phyloP scores from a whole-genome alignment of 495 filamentous ascomycete genomes.

The Parathielavia hyrcaniae region DNA sequence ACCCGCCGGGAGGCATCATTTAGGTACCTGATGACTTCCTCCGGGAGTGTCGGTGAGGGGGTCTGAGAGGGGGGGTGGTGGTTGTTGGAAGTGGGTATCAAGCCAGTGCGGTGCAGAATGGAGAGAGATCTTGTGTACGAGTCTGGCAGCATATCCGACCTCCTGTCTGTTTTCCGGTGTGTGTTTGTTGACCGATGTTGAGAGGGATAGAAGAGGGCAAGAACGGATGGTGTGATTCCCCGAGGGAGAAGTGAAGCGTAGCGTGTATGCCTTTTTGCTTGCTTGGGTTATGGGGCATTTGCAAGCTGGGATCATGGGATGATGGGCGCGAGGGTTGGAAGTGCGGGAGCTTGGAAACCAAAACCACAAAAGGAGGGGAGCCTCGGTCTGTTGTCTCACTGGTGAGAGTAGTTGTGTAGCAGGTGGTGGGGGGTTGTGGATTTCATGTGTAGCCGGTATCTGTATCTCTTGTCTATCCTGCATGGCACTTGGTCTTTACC shows the following conservation, averaged over 20 bases:
- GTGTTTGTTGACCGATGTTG: too few species aligned
- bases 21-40: conserved; percentile 41
- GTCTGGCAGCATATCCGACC: too few species aligned
- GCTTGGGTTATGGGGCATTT: neutral
- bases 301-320: neutral
- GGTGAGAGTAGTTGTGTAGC: neutral
- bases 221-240: too few species aligned
- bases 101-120: too few species aligned
- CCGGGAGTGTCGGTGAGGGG: conserved; percentile 41
- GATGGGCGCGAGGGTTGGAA: neutral
- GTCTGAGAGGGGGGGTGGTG: neutral
- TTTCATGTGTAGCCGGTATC: neutral
- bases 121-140: neutral
- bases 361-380: conserved; percentile 1
- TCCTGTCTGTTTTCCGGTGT: too few species aligned
- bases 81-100: neutral
- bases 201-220: too few species aligned
- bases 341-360: neutral
- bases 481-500: neutral
- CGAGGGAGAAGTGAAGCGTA: too few species aligned
- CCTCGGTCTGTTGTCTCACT: neutral
- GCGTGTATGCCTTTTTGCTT: too few species aligned
- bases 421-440: neutral
- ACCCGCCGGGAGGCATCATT: conserved; percentile 53
- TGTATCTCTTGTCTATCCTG: neutral